Percentiles rank a stretch among this genome's conserved stretches.
phyloP scores from a whole-genome alignment of 495 filamentous ascomycete genomes.

The Hypomontagnella submonticulosa region DNA sequence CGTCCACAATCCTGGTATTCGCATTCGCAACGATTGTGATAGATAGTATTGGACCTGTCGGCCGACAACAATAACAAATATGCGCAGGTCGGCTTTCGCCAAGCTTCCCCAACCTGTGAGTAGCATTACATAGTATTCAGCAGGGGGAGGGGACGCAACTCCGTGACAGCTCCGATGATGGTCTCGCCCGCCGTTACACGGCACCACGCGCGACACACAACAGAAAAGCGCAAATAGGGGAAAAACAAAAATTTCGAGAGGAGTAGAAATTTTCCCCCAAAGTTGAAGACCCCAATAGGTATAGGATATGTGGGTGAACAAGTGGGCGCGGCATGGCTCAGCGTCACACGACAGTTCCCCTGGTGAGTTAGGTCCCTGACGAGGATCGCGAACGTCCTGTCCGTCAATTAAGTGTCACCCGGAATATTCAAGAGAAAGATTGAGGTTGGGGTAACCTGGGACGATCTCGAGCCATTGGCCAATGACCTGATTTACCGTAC shows the following conservation, averaged over 20 bases:
- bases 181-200: constrained; percentile 38
- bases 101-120: constrained; percentile 31
- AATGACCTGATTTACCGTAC: constrained; percentile 45
- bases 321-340: constrained; percentile 26
- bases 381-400: constrained; percentile 38
- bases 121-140: constrained; percentile 15
- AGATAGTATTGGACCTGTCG: constrained; percentile 31
- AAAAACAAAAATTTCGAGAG: constrained; percentile 23
- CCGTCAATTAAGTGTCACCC: constrained; percentile 24
- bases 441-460: constrained; percentile 44
- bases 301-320: constrained; percentile 9
- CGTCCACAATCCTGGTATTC: constrained; percentile 33
- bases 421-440: constrained; percentile 30
- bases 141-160: constrained; percentile 6
- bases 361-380: constrained; percentile 28
- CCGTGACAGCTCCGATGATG: constrained; percentile 37
- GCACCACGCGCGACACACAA: constrained; percentile 29
- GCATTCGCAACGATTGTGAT: constrained; percentile 22
- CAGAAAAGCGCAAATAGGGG: constrained; percentile 28
- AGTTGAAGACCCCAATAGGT: constrained; percentile 8
- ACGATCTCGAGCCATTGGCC: constrained; percentile 45
- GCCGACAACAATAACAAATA: constrained; percentile 29
- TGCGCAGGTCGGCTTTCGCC: constrained; percentile 33
- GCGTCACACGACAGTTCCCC: constrained; percentile 43
- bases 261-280: constrained; percentile 21